Base-by-base conservation (phyloP, 202 grass and related monocot species). In the Tripidium arundinaceum region DNA sequence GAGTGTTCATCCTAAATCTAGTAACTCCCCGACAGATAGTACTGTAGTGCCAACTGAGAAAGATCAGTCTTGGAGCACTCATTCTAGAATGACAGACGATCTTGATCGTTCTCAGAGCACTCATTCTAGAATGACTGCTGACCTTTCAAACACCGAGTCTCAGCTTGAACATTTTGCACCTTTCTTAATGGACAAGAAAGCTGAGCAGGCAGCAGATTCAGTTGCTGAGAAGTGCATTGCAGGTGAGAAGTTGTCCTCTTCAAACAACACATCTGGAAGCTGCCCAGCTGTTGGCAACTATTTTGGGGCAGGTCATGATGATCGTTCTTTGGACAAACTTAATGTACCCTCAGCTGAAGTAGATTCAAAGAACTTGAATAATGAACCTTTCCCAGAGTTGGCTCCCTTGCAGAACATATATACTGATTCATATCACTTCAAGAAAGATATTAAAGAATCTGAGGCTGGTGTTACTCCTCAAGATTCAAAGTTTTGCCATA, bases 191-290 rank as follows among this genome's bases (percentile, higher is more conserved):
- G 65, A 87, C 33, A 79, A 70, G 27, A 83, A 90, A 85, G 18
- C 85, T 72, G 84, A 80, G 72, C 71, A 40, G 40, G 70, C 22
- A 29, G 26, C 65, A 61, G 79, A 78, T 83, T 78, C 83, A 76
- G 46, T 83, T 88, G 73, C 80, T 72, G 88, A 83, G 16, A 78
- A 91, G 76, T 85, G 82, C 68, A 84, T 79, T 57, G 70, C 74
- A 55, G 81, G 79, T 62, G 82, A 89, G 40, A 87, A 92, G 62
- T 11, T 82, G 72, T 42, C 83, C 61, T 83, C 87, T 77, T 77
- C 84, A 3, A 81, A 81, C 65, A 89, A 87, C 19, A 50, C 42
- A 72, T 43, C 80, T 71, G 81, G 81, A 79, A 83, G 39, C 72
- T 67, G 66, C 83, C 83, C 81, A 87, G 74, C 47, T 75, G 74